Conservation (phyloP, 2,329 filamentous ascomycete genomes). For the Colletotrichum gigasporum region DNA sequence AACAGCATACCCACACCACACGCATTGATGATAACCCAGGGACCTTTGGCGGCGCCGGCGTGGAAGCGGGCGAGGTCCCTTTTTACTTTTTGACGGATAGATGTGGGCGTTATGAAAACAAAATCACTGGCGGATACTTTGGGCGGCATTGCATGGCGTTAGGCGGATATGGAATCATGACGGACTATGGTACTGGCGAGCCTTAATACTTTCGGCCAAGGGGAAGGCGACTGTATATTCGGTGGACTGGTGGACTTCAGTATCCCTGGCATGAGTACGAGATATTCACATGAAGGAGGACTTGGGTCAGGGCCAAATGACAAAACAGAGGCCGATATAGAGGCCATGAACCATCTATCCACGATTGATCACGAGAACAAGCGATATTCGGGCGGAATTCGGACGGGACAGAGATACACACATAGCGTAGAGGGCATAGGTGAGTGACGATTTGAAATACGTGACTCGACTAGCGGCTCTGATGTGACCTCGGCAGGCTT, state of each 20-base stretch:
- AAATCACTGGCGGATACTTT: background rate
- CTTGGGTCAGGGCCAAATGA: background rate
- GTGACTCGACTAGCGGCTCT: background rate
- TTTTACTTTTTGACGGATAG: conserved; percentile 7
- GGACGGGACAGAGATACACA: background rate
- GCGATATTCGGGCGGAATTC: background rate
- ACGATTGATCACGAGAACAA: background rate
- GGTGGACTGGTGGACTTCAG: background rate
- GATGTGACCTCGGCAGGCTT: background rate
- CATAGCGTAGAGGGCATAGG: background rate
- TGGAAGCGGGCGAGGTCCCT: background rate
- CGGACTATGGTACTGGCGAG: background rate
- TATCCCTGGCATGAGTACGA: background rate
- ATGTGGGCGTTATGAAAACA: conserved; percentile 16
- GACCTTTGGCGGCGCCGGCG: background rate
- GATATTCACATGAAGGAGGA: background rate
- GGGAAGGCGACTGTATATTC: background rate
- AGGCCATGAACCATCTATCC: background rate
- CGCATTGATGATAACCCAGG: background rate
- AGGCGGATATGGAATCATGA: conserved; percentile 1
- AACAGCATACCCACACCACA: background rate
- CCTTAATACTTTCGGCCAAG: background rate
- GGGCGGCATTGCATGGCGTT: conserved; percentile 34
- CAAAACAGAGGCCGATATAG: background rate
- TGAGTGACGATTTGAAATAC: conserved; percentile 6